phyloP scores from a whole-genome alignment of 192 early-diverging fungal genomes.

The Coemansia sp. region DNA sequence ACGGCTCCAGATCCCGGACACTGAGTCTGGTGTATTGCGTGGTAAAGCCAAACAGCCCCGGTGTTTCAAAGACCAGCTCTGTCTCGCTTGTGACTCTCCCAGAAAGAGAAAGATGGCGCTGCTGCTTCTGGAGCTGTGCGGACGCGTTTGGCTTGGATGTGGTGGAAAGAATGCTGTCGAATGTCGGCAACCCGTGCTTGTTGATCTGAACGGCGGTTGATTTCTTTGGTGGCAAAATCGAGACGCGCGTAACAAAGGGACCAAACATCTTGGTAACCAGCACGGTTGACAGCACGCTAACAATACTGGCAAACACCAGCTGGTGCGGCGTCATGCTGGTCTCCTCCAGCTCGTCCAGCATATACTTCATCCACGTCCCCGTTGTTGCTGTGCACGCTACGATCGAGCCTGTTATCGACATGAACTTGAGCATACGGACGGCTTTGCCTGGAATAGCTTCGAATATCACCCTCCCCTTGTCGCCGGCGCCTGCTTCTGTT shows the following conservation, averaged over 20 bases:
- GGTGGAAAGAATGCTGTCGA: slow-evolving; percentile 43
- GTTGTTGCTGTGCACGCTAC: slow-evolving; percentile 40
- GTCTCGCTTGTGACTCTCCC: slow-evolving; percentile 27
- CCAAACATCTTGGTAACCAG: slow-evolving; percentile 39
- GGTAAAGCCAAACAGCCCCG: slow-evolving; percentile 41
- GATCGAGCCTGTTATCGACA: slow-evolving; percentile 47
- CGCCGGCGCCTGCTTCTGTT: background rate
- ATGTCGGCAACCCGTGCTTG: slow-evolving; percentile 46
- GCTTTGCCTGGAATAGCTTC: slow-evolving; percentile 40
- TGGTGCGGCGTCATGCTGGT: slow-evolving; percentile 21
- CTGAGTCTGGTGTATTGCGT: slow-evolving; percentile 21
- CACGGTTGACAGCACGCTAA: slow-evolving; percentile 44
- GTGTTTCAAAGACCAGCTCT: slow-evolving; percentile 41
- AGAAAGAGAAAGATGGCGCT: slow-evolving; percentile 12
- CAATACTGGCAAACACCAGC: slow-evolving; percentile 35
- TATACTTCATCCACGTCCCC: slow-evolving; percentile 16
- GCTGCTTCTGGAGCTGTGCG: background rate
- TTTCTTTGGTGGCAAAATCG: slow-evolving; percentile 17
- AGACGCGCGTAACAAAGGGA: slow-evolving; percentile 52
- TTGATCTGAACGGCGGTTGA: slow-evolving; percentile 12
- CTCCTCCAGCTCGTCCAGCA: slow-evolving; percentile 22
- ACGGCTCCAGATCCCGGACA: slow-evolving; percentile 33
- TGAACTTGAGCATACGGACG: slow-evolving; percentile 54
- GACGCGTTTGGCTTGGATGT: background rate
- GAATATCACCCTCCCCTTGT: slow-evolving; percentile 26